Evolutionary conservation across 768 basidiomycete genomes (phyloP), one percentile per base, ranked within the genome.

Genomic region (Boletellus ananas): DNA sequence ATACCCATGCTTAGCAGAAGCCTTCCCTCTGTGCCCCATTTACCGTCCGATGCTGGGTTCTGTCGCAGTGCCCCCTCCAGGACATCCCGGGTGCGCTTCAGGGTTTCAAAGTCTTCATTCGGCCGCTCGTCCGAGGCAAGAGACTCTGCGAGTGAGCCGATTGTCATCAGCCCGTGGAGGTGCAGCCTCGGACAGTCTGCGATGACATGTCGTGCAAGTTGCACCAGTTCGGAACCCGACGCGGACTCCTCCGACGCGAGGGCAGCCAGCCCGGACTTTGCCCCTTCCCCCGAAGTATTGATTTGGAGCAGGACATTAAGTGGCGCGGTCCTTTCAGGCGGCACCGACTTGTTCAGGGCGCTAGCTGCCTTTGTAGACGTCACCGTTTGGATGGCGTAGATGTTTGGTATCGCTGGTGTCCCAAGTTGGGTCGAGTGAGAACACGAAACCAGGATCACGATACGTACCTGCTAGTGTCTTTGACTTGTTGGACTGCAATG

Each of bases 111-210:
- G 67, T 98, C 94, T 2, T 77, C 75, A 59, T 87, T 86, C 33
- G 70, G 71, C 50, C 72, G 70, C 34, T 66, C 72, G 0, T 55
- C 48, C 1, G 66, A 70, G 21, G 57, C 47, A 27, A 87, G 74
- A 3, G 91, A 93, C 54, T 83, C 77, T 34, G 83, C 77, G 45
- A 90, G 75, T 16, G 92, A 81, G 1, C 96, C 96, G 58, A 99
- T 98, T 1, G 96, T 97, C 96, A 99, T 99, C 42, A 99, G 70
- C 4, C 96, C 96, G 44, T 84, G 80, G 4, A 98, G 72, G 18
- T 74, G 79, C 27, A 99, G 77, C 16, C 72, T 74, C 1, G 90
- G 87, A 67, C 96, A 99, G 27, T 75, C 69, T 1, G 67, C 62
- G 40, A 96, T 57, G 65, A 99, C 74, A 59, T 89, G 80, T 46